Percentiles rank a stretch among this genome's conserved stretches.
Conservation (phyloP, 495 filamentous ascomycete species). For the Geoglossum glabrum region DNA sequence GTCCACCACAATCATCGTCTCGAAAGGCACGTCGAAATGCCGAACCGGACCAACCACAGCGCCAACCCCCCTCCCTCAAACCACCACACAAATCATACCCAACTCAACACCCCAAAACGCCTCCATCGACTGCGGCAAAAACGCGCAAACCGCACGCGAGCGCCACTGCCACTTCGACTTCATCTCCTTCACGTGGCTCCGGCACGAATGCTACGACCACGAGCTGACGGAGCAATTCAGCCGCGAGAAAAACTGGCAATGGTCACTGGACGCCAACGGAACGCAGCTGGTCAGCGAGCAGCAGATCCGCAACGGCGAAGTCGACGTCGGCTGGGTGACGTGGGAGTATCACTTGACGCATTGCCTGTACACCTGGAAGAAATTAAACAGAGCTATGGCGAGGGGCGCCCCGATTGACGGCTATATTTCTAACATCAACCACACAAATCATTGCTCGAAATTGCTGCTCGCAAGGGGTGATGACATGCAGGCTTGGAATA, state of each 20-base stretch:
- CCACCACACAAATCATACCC: background rate
- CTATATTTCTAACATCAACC: conserved; percentile 10
- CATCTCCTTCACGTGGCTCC: conserved; percentile 16
- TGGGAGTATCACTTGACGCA: conserved; percentile 19
- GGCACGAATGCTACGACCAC: conserved; percentile 14
- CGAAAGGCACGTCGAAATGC: too few relatives aligned
- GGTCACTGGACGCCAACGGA: conserved; percentile 6
- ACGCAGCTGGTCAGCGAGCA: conserved; percentile 1
- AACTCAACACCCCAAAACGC: too few relatives aligned
- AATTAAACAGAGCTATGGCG: conserved; percentile 15
- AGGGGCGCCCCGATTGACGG: conserved; percentile 7
- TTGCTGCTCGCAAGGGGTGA: conserved; percentile 7
- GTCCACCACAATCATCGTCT: too few relatives aligned
- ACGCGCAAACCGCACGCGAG: conserved; percentile 7
- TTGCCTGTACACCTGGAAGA: conserved; percentile 19
- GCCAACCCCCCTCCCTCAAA: too few relatives aligned
- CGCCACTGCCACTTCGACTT: conserved; percentile 17
- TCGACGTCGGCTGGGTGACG: conserved; percentile 12
- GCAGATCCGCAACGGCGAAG: conserved; percentile 3
- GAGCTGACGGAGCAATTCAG: conserved; percentile 5
- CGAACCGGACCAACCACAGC: too few relatives aligned
- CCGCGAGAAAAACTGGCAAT: conserved; percentile 6
- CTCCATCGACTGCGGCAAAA: conserved; percentile 9
- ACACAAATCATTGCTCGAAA: conserved; percentile 15
- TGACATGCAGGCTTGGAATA: background rate